Conservation (phyloP, 176 grass and related monocot genomes). For the Poa annua region DNA sequence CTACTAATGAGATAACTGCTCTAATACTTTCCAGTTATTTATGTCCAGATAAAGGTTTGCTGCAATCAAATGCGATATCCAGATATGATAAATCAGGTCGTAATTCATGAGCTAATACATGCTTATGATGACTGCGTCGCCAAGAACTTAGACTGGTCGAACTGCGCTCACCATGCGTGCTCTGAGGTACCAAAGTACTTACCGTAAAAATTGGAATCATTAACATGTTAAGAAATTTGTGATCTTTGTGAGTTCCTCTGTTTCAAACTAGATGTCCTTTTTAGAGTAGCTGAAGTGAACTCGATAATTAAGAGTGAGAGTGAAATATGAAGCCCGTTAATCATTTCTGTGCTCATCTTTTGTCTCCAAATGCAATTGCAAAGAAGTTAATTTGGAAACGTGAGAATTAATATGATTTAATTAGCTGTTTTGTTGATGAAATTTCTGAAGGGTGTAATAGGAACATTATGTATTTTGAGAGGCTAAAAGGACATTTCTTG, state of each 20-base stretch:
- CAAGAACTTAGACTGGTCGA: conserved; percentile 85
- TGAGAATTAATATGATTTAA: neutral
- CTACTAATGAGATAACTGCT: neutral
- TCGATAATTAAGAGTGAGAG: neutral
- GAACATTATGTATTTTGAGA: neutral
- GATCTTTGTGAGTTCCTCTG: neutral
- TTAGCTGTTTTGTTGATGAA: neutral
- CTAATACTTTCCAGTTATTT: conserved; percentile 34
- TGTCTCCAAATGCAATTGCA: neutral
- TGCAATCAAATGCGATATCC: conserved; percentile 65
- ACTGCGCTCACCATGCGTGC: conserved; percentile 97
- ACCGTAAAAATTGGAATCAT: conserved; percentile 15
- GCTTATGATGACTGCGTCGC: conserved; percentile 89
- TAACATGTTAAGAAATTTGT: conserved; percentile 20
- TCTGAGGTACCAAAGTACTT: conserved; percentile 67
- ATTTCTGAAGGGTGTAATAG: neutral
- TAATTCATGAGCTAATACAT: conserved; percentile 94
- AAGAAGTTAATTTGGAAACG: neutral
- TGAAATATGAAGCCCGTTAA: neutral
- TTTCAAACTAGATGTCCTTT: neutral
- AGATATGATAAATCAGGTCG: conserved; percentile 74
- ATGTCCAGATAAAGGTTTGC: conserved; percentile 76
- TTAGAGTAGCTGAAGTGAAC: neutral
- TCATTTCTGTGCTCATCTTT: neutral
- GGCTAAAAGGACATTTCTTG: neutral